Percentiles rank a stretch among this genome's conserved stretches.
phyloP scores from a whole-genome alignment of 768 basidiomycete species.

The Trametes meyenii region DNA sequence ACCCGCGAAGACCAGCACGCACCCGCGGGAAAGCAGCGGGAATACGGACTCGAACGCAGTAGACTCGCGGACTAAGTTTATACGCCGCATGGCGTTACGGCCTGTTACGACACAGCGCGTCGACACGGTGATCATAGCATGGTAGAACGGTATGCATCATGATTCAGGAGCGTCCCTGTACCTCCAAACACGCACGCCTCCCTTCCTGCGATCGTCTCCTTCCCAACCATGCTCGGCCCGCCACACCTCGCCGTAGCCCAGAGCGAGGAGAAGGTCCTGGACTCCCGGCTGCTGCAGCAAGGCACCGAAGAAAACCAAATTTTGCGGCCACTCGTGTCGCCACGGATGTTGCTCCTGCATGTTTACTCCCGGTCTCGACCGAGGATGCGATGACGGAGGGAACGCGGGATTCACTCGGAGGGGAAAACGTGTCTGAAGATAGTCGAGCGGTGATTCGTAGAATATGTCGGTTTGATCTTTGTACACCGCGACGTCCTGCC shows the following conservation, averaged over 20 bases:
- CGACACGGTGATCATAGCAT: not conserved
- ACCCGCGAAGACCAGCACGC: not conserved
- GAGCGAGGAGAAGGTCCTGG: slow-evolving; percentile 10
- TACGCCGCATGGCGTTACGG: too few relatives aligned
- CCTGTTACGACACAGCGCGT: too few relatives aligned
- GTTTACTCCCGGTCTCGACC: slow-evolving; percentile 49
- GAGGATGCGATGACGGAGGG: slow-evolving; percentile 61
- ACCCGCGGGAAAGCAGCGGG: too few relatives aligned
- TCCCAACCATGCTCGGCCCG: slow-evolving; percentile 29
- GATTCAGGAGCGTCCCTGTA: not conserved
- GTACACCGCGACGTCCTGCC: slow-evolving; percentile 59
- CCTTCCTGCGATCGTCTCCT: slow-evolving; percentile 29
- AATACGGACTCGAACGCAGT: too few relatives aligned
- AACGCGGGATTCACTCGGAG: slow-evolving; percentile 58
- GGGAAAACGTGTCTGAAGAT: slow-evolving; percentile 73
- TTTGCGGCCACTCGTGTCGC: slow-evolving; percentile 78
- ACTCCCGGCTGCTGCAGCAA: slow-evolving; percentile 48
- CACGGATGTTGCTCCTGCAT: slow-evolving; percentile 43
- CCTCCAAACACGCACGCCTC: slow-evolving; percentile 31
- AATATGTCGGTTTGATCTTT: slow-evolving; percentile 83
- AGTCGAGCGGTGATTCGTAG: slow-evolving; percentile 68
- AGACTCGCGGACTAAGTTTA: too few relatives aligned
- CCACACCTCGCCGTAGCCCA: slow-evolving; percentile 30
- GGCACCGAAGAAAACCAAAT: slow-evolving; percentile 84
- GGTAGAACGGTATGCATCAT: not conserved